phyloP scores from a whole-genome alignment of 2,329 filamentous ascomycete species.

The Grosmannia clavigera region DNA sequence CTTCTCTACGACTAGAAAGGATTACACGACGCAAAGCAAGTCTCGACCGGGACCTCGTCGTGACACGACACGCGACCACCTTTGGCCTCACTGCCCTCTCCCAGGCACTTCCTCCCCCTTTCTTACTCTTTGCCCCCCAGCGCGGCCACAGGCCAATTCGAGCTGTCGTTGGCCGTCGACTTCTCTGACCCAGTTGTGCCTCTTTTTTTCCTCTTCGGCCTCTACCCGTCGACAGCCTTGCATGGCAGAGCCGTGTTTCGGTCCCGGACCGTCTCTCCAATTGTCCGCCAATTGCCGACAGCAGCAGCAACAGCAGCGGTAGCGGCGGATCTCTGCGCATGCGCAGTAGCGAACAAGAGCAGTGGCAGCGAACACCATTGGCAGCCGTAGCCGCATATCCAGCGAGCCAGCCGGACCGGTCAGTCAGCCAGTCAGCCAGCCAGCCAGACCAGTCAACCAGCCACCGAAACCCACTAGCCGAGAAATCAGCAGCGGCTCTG shows the following conservation, averaged over 20 bases:
- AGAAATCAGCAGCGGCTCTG: background rate
- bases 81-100: background rate
- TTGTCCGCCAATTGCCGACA: background rate
- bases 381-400: background rate
- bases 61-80: slow-evolving; percentile 1
- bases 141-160: background rate
- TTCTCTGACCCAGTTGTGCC: background rate
- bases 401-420: background rate
- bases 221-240: background rate
- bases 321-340: background rate
- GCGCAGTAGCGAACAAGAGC: background rate
- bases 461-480: background rate
- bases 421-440: background rate
- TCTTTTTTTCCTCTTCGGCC: background rate
- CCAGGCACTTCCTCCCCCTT: background rate
- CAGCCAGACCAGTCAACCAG: background rate
- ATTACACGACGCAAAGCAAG: background rate
- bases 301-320: background rate
- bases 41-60: background rate
- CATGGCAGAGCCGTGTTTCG: slow-evolving; percentile 2
- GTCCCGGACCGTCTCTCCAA: background rate
- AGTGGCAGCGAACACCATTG: background rate
- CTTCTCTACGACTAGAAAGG: background rate
- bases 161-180: background rate
- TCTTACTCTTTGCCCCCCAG: background rate